A percentile compares a stretch with the other conserved stretches of the same genome.
Evolutionary conservation across 1,284 basidiomycete genomes (phyloP).

Genomic region (Gymnopus androsaceus): DNA sequence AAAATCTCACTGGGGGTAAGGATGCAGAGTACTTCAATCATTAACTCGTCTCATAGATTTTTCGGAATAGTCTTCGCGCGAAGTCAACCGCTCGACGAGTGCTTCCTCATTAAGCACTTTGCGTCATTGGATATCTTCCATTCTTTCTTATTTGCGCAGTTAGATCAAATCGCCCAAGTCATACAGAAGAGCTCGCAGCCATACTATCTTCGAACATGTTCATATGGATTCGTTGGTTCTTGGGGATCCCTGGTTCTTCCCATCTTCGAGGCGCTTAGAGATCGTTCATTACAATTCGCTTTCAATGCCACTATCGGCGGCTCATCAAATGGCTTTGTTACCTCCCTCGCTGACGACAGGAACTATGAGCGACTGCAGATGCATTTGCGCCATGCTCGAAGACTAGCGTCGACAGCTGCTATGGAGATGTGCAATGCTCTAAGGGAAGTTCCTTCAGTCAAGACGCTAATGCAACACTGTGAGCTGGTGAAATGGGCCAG

Average conservation of each 20-base stretch:
- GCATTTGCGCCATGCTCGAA: not conserved
- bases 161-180: not conserved
- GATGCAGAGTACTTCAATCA: not conserved
- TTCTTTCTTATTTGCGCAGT: not conserved
- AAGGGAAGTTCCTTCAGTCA: not conserved
- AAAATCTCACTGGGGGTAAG: constrained; percentile 12
- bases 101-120: constrained; percentile 6
- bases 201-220: not conserved
- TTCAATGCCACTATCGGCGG: not conserved
- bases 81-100: constrained; percentile 4
- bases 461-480: not conserved
- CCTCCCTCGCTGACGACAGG: not conserved
- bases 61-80: constrained; percentile 4
- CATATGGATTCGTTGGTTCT: not conserved
- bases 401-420: not conserved
- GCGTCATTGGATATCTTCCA: constrained; percentile 4
- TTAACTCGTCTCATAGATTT: not conserved
- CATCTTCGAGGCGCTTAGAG: not conserved
- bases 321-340: no score
- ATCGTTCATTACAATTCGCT: not conserved
- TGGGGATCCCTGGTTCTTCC: constrained; percentile 3
- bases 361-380: not conserved
- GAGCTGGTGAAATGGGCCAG: not conserved
- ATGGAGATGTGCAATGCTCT: constrained; percentile 1
- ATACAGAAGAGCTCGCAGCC: not conserved